A percentile compares a stretch with the other conserved stretches of the same genome.
phyloP scores from a whole-genome alignment of 306 rosid species.

The Cucurbita ficifolia region DNA sequence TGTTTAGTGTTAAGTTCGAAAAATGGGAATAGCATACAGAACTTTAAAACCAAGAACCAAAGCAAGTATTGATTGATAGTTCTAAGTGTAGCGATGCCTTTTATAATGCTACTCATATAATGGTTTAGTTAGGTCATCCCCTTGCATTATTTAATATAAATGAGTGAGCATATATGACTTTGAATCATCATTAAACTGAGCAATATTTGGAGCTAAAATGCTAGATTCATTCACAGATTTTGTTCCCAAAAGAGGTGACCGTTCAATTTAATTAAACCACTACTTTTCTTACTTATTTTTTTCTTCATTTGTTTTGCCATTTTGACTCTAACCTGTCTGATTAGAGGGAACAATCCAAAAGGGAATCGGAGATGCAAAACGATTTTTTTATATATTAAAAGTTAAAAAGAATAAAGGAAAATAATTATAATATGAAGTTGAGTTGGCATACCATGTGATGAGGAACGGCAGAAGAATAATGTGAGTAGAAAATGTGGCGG shows the following conservation, averaged over 20 bases:
- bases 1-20: background rate
- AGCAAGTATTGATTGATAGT: too few species aligned
- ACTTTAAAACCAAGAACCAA: background rate
- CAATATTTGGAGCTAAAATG: background rate
- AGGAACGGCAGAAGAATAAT: conserved; percentile 21
- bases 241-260: conserved; percentile 5
- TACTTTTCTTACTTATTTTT: background rate
- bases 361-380: background rate
- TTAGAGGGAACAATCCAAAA: conserved; percentile 15
- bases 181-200: background rate
- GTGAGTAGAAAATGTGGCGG: conserved; percentile 16
- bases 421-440: background rate
- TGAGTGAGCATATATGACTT: background rate
- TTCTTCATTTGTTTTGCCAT: background rate
- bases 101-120: background rate
- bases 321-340: conserved; percentile 18
- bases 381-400: background rate
- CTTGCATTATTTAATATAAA: background rate
- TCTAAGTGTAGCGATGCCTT: background rate
- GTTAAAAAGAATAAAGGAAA: background rate
- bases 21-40: background rate
- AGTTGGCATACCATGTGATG: conserved; percentile 48
- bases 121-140: background rate
- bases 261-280: background rate
- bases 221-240: background rate